Evolutionary conservation across 2,329 filamentous ascomycete species (phyloP).

Genomic region (Cryoendolithus antarcticus): DNA sequence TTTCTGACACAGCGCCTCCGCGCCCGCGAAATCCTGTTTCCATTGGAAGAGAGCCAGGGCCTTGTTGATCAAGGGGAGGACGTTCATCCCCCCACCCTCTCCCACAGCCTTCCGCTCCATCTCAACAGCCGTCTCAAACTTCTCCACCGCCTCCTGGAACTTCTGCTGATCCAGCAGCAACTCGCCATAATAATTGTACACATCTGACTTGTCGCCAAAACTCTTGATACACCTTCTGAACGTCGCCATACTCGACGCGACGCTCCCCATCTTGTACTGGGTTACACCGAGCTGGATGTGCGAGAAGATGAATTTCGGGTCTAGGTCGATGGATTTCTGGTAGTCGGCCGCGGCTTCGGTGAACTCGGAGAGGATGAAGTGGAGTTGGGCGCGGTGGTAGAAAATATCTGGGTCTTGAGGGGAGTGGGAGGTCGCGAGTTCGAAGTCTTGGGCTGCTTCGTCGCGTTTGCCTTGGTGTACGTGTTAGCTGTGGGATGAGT

Average conservation of each 20-base stretch:
- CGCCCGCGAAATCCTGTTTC: slow-evolving; percentile 91
- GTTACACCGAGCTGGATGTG: slow-evolving; percentile 98
- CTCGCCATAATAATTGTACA: slow-evolving; percentile 99
- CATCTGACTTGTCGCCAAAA: slow-evolving; percentile 89
- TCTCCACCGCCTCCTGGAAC: slow-evolving; percentile 87
- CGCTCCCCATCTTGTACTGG: slow-evolving; percentile 98
- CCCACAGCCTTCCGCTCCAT: slow-evolving; percentile 68
- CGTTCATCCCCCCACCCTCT: slow-evolving; percentile 94
- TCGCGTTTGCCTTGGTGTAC: slow-evolving; percentile 63
- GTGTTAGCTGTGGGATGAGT: not conserved
- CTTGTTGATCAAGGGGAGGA: slow-evolving; percentile 96
- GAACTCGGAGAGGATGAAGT: slow-evolving; percentile 94
- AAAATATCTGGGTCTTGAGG: slow-evolving; percentile 89
- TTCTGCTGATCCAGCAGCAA: slow-evolving; percentile 93
- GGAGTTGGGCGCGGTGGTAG: slow-evolving; percentile 95
- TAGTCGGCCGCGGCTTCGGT: slow-evolving; percentile 94
- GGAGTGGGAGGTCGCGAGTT: slow-evolving; percentile 72
- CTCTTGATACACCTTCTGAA: slow-evolving; percentile 98
- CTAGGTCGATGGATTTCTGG: slow-evolving; percentile 96
- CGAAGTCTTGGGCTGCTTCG: slow-evolving; percentile 79
- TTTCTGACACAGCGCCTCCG: slow-evolving; percentile 93
- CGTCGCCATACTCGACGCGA: slow-evolving; percentile 95
- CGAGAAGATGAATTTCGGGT: slow-evolving; percentile 94
- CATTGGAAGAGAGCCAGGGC: slow-evolving; percentile 93
- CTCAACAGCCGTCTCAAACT: slow-evolving; percentile 96